phyloP scores from a whole-genome alignment of 2,329 filamentous ascomycete genomes.

The Colletotrichum tropicicola region DNA sequence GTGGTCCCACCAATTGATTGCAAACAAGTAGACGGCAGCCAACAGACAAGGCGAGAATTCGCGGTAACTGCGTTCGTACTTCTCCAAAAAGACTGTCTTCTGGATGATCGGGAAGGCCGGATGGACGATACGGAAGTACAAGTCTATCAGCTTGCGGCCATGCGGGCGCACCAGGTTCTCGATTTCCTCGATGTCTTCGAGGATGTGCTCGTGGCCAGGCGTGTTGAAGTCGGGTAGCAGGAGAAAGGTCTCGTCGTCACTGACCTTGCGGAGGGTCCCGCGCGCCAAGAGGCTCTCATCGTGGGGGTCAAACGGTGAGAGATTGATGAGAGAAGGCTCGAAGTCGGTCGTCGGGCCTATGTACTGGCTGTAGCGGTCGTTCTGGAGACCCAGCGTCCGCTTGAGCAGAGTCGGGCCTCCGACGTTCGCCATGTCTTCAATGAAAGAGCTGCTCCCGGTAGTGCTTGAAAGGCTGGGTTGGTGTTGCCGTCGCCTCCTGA shows the following conservation, averaged over 20 bases:
- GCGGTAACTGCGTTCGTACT: conserved; percentile 76
- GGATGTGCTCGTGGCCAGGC: conserved; percentile 75
- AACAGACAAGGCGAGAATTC: conserved; percentile 81
- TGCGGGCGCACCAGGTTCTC: conserved; percentile 80
- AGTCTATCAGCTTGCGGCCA: conserved; percentile 78
- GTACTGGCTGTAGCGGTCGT: conserved; percentile 83
- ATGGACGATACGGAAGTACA: conserved; percentile 85
- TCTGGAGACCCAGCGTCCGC: conserved; percentile 78
- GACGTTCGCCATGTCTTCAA: conserved; percentile 77
- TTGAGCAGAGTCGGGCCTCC: conserved; percentile 73
- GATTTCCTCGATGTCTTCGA: conserved; percentile 75
- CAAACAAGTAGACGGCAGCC: conserved; percentile 84
- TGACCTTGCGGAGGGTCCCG: conserved; percentile 78
- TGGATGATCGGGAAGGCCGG: conserved; percentile 85
- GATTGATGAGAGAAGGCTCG: conserved; percentile 83
- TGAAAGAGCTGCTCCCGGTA: conserved; percentile 68
- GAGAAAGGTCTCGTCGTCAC: conserved; percentile 81
- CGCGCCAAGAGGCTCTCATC: conserved; percentile 80
- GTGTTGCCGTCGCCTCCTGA: conserved; percentile 61
- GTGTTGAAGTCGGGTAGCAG: conserved; percentile 80
- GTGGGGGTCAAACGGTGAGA: conserved; percentile 82
- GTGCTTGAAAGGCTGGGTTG: conserved; percentile 70
- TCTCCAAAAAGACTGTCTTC: conserved; percentile 81
- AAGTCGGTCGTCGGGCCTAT: conserved; percentile 86
- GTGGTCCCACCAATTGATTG: conserved; percentile 88